Evolutionary conservation across 1,284 basidiomycete genomes (phyloP), one percentile per base, ranked within the genome.

Genomic region (Rhizopogon parksii): DNA sequence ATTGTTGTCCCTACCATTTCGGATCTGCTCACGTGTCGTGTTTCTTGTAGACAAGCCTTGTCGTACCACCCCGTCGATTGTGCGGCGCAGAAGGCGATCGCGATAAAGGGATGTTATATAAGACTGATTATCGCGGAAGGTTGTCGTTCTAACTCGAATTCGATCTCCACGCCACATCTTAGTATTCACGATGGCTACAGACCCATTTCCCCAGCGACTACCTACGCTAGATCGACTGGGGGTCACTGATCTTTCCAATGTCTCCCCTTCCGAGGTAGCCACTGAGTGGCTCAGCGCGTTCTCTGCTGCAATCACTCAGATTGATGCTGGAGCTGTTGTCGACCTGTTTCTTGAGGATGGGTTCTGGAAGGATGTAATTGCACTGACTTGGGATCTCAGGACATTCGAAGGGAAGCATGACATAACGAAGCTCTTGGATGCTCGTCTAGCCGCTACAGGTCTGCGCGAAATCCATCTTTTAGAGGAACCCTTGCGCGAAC

Each of bases 241-340:
- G 8, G 56, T 67, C 17, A 53, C 51, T 4, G 54, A 63, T 11
- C 62, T 58, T n/a, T 46, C 12, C 7, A 51, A 51, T 4, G 38
- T 56, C 17, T 65, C 65, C 3, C 42, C 57, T 3, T 38, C 51
- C 1, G 58, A 67, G 4, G 52, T 58, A 12, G 64, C 60, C 0
- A 50, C 53, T 5, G n/a, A 49, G 24, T 74, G 71, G 67, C 57
- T 69, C 19, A 40, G 49, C n/a, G 50, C 57, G 9, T 68, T 74
- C 47, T 65, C 66, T 4, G 40, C 49, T 8, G 65, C 69, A 0
- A 43, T 73, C 17, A 19, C 17, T 19, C 17, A 19, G 17, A 19
- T 19, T 19, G 17, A 19, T 19, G 17, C 17, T 19, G 19, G 19
- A 19, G 19, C 19, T 19, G 19, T 19, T 19, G 19, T 19, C 19